A percentile compares a stretch with the other conserved stretches of the same genome.
These are phyloP conservation scores for Prunus davidiana DNA, from an alignment of 306 rosid genomes.

Conservation along the genomic window DNA sequence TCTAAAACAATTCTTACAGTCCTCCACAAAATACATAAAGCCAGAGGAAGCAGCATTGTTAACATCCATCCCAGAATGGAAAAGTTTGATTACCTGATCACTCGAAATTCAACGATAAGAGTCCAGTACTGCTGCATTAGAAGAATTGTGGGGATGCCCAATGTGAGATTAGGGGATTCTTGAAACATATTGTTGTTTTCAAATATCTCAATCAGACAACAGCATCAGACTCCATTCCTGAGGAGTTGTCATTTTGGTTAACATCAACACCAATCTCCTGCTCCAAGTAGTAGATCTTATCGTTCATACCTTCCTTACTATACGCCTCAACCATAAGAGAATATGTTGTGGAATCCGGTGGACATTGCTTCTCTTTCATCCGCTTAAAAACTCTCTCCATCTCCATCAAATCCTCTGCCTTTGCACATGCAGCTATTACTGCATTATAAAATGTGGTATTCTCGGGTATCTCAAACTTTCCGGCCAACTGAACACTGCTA, in stretches of 20 bases:
- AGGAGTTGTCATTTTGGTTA: conserved; percentile 14
- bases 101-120: neutral
- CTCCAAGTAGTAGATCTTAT: conserved; percentile 80
- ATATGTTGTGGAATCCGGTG: conserved; percentile 63
- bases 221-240: conserved; percentile 22
- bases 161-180: conserved; percentile 19
- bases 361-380: conserved; percentile 76
- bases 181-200: conserved; percentile 20
- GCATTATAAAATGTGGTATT: conserved; percentile 68
- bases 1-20: neutral
- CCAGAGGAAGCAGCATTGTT: neutral
- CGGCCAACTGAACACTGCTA: conserved; percentile 73
- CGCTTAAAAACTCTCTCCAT: conserved; percentile 87
- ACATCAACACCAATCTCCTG: conserved; percentile 43
- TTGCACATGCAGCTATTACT: conserved; percentile 85
- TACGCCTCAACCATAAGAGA: conserved; percentile 70
- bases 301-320: conserved; percentile 82
- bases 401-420: conserved; percentile 87
- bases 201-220: conserved; percentile 18
- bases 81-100: conserved; percentile 22
- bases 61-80: conserved; percentile 16
- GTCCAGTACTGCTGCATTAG: conserved; percentile 16
- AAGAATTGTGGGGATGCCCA: neutral
- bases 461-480: conserved; percentile 74
- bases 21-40: conserved; percentile 5